Percentiles rank a stretch among this genome's conserved stretches.
These are phyloP conservation scores for Rhynchospora tenuis DNA, from an alignment of 176 grass and related monocot genomes.

Conservation along the genomic window DNA sequence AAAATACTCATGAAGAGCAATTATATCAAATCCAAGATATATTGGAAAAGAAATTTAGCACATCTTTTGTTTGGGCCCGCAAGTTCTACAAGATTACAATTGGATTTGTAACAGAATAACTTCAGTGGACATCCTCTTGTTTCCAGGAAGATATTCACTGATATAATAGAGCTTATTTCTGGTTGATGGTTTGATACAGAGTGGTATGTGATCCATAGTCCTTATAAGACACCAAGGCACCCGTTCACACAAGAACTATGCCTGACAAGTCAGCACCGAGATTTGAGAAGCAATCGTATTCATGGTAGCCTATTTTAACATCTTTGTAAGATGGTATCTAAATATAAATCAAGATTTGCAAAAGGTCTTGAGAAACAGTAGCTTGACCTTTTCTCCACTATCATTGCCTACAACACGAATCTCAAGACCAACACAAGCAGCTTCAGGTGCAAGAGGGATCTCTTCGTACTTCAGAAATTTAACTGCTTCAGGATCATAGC, in stretches of 20 bases:
- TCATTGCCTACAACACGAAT: slow-evolving; percentile 98
- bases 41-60: background rate
- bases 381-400: slow-evolving; percentile 87
- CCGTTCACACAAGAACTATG: background rate
- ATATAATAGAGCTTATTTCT: background rate
- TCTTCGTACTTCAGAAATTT: slow-evolving; percentile 92
- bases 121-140: background rate
- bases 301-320: background rate
- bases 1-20: slow-evolving; percentile 13
- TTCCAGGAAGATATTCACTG: background rate
- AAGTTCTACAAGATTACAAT: background rate
- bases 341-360: background rate
- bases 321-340: background rate
- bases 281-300: background rate
- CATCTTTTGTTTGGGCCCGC: background rate
- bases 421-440: slow-evolving; percentile 90
- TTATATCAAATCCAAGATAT: slow-evolving; percentile 1
- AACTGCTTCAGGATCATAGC: slow-evolving; percentile 89
- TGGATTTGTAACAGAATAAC: background rate
- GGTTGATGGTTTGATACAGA: background rate
- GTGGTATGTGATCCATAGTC: background rate
- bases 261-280: background rate
- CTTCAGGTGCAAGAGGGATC: slow-evolving; percentile 84
- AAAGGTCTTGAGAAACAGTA: background rate
- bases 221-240: background rate